A percentile compares a stretch with the other conserved stretches of the same genome.
These are phyloP conservation scores for Helotiales sp. DNA, from an alignment of 2,329 filamentous ascomycete species.

Conservation along the genomic window DNA sequence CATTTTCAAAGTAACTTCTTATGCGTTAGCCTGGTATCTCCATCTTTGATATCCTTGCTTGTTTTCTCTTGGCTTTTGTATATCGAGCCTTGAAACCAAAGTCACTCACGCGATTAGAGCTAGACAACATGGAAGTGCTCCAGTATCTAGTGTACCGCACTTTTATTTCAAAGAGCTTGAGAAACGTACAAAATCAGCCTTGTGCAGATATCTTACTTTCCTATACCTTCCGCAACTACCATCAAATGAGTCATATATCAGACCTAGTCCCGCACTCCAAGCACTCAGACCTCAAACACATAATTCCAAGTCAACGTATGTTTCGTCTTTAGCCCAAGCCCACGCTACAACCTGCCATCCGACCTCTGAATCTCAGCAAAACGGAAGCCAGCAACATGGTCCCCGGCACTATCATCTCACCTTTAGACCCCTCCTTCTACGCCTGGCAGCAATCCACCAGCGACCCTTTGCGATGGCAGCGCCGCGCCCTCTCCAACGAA, in stretches of 20 bases:
- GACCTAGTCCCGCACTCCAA: not conserved
- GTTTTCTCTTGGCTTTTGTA: not conserved
- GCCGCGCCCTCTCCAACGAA: conserved; percentile 28
- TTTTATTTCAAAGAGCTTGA: not conserved
- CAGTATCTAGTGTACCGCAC: not conserved
- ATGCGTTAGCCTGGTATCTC: not conserved
- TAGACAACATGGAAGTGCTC: not conserved
- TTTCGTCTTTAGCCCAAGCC: conserved; percentile 11
- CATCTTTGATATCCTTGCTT: not conserved
- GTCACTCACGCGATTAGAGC: not conserved
- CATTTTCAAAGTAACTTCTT: not conserved
- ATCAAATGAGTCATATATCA: conserved; percentile 7
- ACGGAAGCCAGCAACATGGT: not conserved
- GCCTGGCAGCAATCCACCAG: conserved; percentile 17
- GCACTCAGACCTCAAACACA: not conserved
- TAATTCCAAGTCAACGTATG: not conserved
- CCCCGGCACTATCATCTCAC: not conserved
- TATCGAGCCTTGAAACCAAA: not conserved
- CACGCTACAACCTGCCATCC: not conserved
- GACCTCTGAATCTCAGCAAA: not conserved
- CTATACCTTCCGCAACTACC: not conserved
- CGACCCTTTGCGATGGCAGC: conserved; percentile 20
- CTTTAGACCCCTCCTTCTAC: conserved; percentile 15
- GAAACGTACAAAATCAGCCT: not conserved
- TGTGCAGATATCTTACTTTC: not conserved